These are phyloP conservation scores for Psilocybe sp. DNA, from an alignment of 768 basidiomycete genomes.

Conservation along the genomic window DNA sequence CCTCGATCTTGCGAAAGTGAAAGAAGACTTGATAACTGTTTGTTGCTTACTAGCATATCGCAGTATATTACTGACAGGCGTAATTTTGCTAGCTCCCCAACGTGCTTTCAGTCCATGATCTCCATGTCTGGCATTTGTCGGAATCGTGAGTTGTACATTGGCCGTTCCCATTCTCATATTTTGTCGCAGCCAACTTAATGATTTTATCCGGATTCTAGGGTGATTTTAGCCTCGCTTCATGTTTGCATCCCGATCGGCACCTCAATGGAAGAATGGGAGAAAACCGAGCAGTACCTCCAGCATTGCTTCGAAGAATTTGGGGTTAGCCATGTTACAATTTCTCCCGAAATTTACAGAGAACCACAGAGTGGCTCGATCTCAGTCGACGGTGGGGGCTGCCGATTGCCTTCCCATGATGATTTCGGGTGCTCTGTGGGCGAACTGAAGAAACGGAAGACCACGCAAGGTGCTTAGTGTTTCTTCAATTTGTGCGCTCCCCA, in stretches of 20 bases:
- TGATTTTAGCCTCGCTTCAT: conserved; percentile 52
- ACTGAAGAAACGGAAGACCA: conserved; percentile 24
- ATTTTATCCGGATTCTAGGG: conserved; percentile 18
- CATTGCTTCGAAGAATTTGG: conserved; percentile 53
- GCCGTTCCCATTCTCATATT: background rate
- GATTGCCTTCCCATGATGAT: conserved; percentile 35
- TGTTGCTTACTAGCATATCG: conserved; percentile 15
- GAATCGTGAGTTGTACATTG: conserved; percentile 39
- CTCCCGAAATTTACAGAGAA: conserved; percentile 42
- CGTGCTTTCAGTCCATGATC: conserved; percentile 47
- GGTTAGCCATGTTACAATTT: conserved; percentile 53
- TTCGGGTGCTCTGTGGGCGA: conserved; percentile 42
- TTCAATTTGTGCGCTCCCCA: background rate
- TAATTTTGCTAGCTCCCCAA: conserved; percentile 33
- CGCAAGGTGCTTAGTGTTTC: conserved; percentile 10
- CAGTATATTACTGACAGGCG: conserved; percentile 1
- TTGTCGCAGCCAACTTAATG: background rate
- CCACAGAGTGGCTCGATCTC: conserved; percentile 27
- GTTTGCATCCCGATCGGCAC: conserved; percentile 48
- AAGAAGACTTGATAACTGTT: conserved; percentile 44
- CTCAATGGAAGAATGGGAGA: conserved; percentile 48
- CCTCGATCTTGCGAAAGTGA: conserved; percentile 46
- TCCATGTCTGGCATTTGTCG: conserved; percentile 56
- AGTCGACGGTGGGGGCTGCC: conserved; percentile 27
- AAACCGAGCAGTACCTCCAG: conserved; percentile 44